Evolutionary conservation across 345 rosid genomes (phyloP).

Genomic region (Gossypium ekmanianum): DNA sequence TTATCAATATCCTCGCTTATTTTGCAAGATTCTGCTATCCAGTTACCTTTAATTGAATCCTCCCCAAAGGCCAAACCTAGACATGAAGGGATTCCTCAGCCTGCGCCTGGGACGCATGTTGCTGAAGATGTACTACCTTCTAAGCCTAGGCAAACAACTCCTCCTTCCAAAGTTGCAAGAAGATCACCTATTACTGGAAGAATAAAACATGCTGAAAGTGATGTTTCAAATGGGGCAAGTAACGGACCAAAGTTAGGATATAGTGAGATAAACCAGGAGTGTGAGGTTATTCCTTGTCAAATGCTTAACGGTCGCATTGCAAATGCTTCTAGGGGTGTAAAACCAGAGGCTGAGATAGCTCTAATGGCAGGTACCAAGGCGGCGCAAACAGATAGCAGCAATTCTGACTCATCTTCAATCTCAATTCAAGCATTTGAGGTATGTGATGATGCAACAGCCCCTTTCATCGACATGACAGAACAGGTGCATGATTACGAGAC

Average conservation of each 20-base stretch:
- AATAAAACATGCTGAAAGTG: neutral
- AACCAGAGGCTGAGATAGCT: neutral
- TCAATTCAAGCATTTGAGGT: neutral
- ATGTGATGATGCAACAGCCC: neutral
- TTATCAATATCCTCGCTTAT: neutral
- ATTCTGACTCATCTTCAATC: neutral
- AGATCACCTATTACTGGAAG: neutral
- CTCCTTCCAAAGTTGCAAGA: neutral
- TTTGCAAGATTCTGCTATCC: neutral
- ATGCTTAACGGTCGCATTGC: neutral
- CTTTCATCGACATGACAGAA: neutral
- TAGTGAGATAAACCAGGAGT: neutral
- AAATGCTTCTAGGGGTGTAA: neutral
- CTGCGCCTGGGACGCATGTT: neutral
- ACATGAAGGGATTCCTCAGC: neutral
- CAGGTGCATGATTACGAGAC: neutral
- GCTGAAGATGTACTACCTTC: neutral
- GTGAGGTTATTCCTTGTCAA: neutral
- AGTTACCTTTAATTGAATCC: slow-evolving; percentile 4
- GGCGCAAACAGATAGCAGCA: neutral
- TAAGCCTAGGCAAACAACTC: neutral
- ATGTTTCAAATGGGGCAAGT: neutral
- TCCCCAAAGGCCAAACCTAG: neutral
- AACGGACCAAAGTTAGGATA: neutral
- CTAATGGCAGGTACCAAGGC: neutral